Conservation (phyloP, 1,139 yeast genomes). For the Sporopachydermia cereana region DNA sequence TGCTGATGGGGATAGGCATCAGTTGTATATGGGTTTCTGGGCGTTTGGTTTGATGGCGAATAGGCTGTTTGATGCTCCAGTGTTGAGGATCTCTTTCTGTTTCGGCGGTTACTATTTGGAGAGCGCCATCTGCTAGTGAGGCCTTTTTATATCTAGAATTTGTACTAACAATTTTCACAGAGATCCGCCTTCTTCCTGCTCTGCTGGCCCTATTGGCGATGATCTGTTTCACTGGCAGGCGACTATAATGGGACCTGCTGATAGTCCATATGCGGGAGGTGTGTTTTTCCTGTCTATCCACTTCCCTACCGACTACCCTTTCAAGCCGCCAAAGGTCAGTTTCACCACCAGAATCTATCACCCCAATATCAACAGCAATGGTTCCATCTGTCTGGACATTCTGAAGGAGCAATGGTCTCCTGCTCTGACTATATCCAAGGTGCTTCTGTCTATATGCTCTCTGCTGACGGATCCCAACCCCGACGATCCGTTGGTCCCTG, state of each 20-base stretch:
- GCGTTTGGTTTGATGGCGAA: no score
- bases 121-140: neutral
- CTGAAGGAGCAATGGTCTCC: slow-evolving; percentile 89
- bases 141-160: neutral
- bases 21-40: no score
- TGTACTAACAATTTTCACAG: slow-evolving; percentile 34
- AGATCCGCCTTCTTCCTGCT: slow-evolving; percentile 98
- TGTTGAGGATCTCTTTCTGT: slow-evolving; percentile 7
- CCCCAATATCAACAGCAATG: slow-evolving; percentile 83
- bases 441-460: slow-evolving; percentile 78
- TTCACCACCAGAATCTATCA: slow-evolving; percentile 86
- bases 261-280: slow-evolving; percentile 89
- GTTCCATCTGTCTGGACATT: slow-evolving; percentile 78
- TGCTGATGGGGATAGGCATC: no score
- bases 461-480: slow-evolving; percentile 95
- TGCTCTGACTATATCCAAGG: slow-evolving; percentile 82
- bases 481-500: slow-evolving; percentile 98
- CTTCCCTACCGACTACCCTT: slow-evolving; percentile 92
- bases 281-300: slow-evolving; percentile 84
- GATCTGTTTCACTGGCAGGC: slow-evolving; percentile 96
- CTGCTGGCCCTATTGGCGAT: slow-evolving; percentile 98
- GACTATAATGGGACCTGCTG: slow-evolving; percentile 91
- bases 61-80: no score
- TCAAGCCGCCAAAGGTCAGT: slow-evolving; percentile 84
- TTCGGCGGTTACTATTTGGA: neutral